Conservation (phyloP, 495 filamentous ascomycete genomes). For the Penicillium herquei region DNA sequence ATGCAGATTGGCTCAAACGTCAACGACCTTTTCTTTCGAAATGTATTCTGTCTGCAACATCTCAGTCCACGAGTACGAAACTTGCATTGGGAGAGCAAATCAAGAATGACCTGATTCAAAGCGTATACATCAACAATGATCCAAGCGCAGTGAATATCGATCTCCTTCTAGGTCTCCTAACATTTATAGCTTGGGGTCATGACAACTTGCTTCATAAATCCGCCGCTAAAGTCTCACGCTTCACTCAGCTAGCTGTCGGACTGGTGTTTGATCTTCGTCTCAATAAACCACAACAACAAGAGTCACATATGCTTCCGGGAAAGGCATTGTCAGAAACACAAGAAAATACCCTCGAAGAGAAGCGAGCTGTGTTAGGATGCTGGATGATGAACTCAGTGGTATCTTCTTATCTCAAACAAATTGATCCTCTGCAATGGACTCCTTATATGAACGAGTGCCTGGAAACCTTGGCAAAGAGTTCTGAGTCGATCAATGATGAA, state of each 20-base stretch:
- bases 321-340: neutral
- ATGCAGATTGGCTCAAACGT: constrained; percentile 32
- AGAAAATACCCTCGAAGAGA: constrained; percentile 37
- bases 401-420: neutral
- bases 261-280: constrained; percentile 50
- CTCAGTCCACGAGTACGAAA: constrained; percentile 30
- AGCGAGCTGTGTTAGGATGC: constrained; percentile 45
- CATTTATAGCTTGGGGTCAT: constrained; percentile 35
- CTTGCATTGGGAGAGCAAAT: constrained; percentile 25
- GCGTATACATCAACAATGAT: constrained; percentile 42
- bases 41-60: constrained; percentile 38
- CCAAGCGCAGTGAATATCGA: constrained; percentile 37
- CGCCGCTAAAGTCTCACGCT: constrained; percentile 29
- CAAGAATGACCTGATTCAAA: constrained; percentile 37
- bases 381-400: constrained; percentile 34
- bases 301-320: constrained; percentile 15
- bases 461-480: neutral
- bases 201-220: constrained; percentile 14
- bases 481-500: neutral
- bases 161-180: constrained; percentile 47
- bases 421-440: constrained; percentile 3
- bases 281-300: constrained; percentile 37
- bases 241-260: constrained; percentile 47
- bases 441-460: constrained; percentile 3
- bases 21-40: constrained; percentile 46